Conservation (phyloP, 2,329 filamentous ascomycete species). For the Colletotrichum sansevieriae region DNA sequence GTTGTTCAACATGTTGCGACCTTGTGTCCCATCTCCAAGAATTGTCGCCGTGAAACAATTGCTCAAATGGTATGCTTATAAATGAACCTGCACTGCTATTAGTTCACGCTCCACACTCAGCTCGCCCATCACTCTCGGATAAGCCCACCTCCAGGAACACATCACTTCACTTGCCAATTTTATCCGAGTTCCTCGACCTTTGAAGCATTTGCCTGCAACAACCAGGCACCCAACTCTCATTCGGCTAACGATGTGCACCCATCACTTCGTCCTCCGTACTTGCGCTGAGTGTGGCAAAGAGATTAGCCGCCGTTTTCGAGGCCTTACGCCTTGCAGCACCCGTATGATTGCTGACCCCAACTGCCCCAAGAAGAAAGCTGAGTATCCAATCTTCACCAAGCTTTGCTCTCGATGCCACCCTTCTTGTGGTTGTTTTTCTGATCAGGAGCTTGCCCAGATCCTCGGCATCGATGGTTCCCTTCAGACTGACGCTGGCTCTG, state of each 20-base stretch:
- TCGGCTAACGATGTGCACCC: not conserved
- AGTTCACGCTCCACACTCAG: too few species aligned
- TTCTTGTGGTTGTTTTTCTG: not conserved
- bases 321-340: not conserved
- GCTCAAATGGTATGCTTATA: too few species aligned
- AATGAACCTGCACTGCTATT: too few species aligned
- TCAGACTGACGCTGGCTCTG: not conserved
- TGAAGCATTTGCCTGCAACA: not conserved
- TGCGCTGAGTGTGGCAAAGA: not conserved
- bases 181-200: too few species aligned
- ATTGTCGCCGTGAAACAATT: too few species aligned
- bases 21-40: too few species aligned
- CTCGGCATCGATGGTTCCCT: not conserved
- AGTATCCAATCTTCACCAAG: not conserved
- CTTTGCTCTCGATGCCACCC: constrained; percentile 1
- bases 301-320: not conserved
- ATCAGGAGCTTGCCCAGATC: not conserved
- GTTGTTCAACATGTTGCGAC: too few species aligned
- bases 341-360: not conserved
- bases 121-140: too few species aligned
- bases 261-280: not conserved
- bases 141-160: too few species aligned
- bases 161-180: too few species aligned
- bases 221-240: too few species aligned
- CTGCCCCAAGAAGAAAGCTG: not conserved